These are phyloP conservation scores for Chrysosphaeria jannelii DNA, from an alignment of 2,329 filamentous ascomycete species.

Conservation along the genomic window DNA sequence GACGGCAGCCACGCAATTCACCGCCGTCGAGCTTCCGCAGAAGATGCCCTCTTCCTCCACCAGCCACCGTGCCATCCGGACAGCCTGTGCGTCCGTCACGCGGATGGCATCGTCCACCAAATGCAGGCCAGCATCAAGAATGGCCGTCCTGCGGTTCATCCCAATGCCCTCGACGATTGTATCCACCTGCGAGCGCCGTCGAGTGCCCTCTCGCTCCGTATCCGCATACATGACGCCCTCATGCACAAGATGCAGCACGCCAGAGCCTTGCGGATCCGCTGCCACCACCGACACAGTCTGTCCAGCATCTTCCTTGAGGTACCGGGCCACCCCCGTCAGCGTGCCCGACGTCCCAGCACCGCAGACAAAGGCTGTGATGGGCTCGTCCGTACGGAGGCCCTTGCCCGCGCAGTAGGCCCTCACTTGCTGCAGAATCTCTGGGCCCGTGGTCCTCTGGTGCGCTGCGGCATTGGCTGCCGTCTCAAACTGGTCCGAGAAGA, in stretches of 20 bases:
- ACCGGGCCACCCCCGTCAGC: slow-evolving; percentile 59
- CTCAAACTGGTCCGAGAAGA: slow-evolving; percentile 95
- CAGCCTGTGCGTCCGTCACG: slow-evolving; percentile 68
- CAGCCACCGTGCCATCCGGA: slow-evolving; percentile 82
- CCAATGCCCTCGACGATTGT: slow-evolving; percentile 90
- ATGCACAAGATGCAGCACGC: slow-evolving; percentile 69
- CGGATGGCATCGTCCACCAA: slow-evolving; percentile 72
- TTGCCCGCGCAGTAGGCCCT: slow-evolving; percentile 7
- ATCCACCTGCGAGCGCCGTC: slow-evolving; percentile 73
- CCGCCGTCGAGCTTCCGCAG: slow-evolving; percentile 77
- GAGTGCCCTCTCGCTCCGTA: slow-evolving; percentile 72
- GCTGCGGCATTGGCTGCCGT: slow-evolving; percentile 66
- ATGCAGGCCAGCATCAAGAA: slow-evolving; percentile 67
- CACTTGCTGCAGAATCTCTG: slow-evolving; percentile 64
- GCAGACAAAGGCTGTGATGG: slow-evolving; percentile 62
- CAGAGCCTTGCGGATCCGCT: slow-evolving; percentile 82
- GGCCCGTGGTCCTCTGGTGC: slow-evolving; percentile 57
- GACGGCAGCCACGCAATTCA: slow-evolving; percentile 70
- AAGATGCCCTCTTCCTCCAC: slow-evolving; percentile 92
- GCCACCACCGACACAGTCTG: slow-evolving; percentile 42
- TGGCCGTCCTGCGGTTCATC: slow-evolving; percentile 77
- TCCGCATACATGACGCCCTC: slow-evolving; percentile 87
- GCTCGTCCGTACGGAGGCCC: not conserved
- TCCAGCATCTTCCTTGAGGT: slow-evolving; percentile 37
- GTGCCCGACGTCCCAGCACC: slow-evolving; percentile 90